Conservation (phyloP, 1,284 basidiomycete species). For the Microbotryum intermedium region DNA sequence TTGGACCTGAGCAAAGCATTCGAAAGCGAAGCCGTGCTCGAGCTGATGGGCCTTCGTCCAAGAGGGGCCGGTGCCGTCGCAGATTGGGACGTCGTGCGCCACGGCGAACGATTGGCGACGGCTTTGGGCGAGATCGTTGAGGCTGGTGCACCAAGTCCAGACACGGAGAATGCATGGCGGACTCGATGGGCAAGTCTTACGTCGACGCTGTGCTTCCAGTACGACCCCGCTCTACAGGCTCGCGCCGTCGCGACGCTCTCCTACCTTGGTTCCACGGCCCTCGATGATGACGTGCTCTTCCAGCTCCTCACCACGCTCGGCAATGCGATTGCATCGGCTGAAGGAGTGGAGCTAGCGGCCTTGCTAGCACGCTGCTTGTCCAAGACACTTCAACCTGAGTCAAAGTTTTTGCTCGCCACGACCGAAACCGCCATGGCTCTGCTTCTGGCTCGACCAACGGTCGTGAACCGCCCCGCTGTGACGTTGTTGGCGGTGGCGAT, state of each 20-base stretch:
- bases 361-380: conserved; percentile 68
- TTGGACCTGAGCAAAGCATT: background rate
- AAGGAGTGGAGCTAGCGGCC: conserved; percentile 53
- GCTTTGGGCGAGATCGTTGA: conserved; percentile 59
- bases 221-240: conserved; percentile 79
- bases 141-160: conserved; percentile 56
- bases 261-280: conserved; percentile 58
- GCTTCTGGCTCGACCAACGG: too few species aligned
- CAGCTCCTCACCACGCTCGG: conserved; percentile 1
- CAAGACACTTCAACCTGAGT: conserved; percentile 47
- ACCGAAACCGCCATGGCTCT: conserved; percentile 50
- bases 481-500: conserved; percentile 56
- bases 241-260: conserved; percentile 81
- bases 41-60: background rate
- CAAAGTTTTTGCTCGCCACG: conserved; percentile 41
- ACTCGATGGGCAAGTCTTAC: conserved; percentile 88
- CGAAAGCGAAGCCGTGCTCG: background rate
- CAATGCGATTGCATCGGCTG: background rate
- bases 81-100: conserved; percentile 49
- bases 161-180: conserved; percentile 81
- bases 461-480: background rate
- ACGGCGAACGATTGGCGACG: conserved; percentile 57
- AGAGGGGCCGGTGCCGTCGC: conserved; percentile 49
- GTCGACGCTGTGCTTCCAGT: conserved; percentile 86
- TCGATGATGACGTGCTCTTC: conserved; percentile 41